phyloP scores from a whole-genome alignment of 805 yeast species.

The Nadsonia fulvescens region DNA sequence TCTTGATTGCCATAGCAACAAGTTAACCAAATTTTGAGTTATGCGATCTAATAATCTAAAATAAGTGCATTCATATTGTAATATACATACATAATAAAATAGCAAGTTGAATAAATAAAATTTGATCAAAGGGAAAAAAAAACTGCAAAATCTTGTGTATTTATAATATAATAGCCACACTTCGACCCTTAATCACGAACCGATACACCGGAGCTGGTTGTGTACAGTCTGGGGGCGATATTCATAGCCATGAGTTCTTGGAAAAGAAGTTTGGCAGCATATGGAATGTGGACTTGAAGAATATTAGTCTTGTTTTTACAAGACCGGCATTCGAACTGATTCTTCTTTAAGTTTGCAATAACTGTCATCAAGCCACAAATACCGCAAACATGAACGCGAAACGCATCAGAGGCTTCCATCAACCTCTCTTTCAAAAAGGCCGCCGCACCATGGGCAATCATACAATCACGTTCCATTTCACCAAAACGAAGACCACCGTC shows the following conservation, averaged over 20 bases:
- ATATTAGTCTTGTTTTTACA: slow-evolving; percentile 97
- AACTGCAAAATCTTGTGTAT: no score
- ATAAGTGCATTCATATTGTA: no score
- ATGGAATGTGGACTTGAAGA: slow-evolving; percentile 93
- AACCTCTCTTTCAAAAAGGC: slow-evolving; percentile 93
- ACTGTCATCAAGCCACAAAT: slow-evolving; percentile 97
- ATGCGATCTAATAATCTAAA: no score
- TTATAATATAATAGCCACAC: no score
- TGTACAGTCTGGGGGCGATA: slow-evolving; percentile 88
- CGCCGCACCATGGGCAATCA: slow-evolving; percentile 99
- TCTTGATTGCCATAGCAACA: no score
- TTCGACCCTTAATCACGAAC: slow-evolving; percentile 11
- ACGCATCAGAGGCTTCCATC: slow-evolving; percentile 98
- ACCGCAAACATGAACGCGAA: slow-evolving; percentile 96
- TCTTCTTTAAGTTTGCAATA: slow-evolving; percentile 91
- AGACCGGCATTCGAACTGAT: slow-evolving; percentile 95
- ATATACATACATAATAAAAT: no score
- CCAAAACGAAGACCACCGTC: slow-evolving; percentile 99
- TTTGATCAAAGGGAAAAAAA: no score
- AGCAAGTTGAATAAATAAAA: no score
- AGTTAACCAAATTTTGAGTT: no score
- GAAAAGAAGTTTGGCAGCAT: slow-evolving; percentile 94
- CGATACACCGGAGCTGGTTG: slow-evolving; percentile 58
- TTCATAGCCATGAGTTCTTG: slow-evolving; percentile 99
- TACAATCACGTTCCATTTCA: slow-evolving; percentile 99